Percentiles rank a stretch among this genome's conserved stretches.
These are phyloP conservation scores for Aspergillus niger DNA, from an alignment of 2,329 filamentous ascomycete species.

Conservation along the genomic window DNA sequence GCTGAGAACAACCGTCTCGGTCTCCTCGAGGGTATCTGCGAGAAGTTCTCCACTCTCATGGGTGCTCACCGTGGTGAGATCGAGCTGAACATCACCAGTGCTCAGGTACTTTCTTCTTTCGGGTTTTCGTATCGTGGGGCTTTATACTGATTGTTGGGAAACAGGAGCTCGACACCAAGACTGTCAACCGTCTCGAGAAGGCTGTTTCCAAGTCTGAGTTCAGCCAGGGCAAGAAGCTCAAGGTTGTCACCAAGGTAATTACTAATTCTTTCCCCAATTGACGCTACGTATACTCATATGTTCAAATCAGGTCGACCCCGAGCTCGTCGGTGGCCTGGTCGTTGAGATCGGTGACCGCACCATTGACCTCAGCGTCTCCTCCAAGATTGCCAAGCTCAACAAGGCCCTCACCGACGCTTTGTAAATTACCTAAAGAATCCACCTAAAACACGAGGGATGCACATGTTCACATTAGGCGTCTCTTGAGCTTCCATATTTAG, in stretches of 20 bases:
- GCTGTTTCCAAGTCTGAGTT: slow-evolving; percentile 88
- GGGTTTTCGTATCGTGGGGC: too few relatives aligned
- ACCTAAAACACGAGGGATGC: not conserved
- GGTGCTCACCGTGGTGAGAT: slow-evolving; percentile 88
- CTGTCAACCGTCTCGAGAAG: slow-evolving; percentile 79
- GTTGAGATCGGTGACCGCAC: slow-evolving; percentile 98
- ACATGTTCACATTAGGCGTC: not conserved
- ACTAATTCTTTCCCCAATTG: slow-evolving; percentile 4
- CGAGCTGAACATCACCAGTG: slow-evolving; percentile 88
- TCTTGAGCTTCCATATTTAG: not conserved
- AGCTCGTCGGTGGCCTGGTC: slow-evolving; percentile 88
- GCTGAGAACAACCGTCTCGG: slow-evolving; percentile 96
- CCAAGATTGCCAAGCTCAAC: slow-evolving; percentile 98
- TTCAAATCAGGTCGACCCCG: slow-evolving; percentile 74
- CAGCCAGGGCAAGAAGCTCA: slow-evolving; percentile 93
- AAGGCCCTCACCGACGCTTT: slow-evolving; percentile 95
- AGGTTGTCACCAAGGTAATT: slow-evolving; percentile 84
- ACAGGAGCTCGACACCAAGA: slow-evolving; percentile 83
- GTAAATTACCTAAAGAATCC: slow-evolving; percentile 62
- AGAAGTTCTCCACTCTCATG: slow-evolving; percentile 87
- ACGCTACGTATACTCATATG: too few relatives aligned
- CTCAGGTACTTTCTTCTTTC: slow-evolving; percentile 61
- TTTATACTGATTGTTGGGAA: not conserved
- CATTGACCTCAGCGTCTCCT: slow-evolving; percentile 93
- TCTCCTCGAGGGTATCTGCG: slow-evolving; percentile 75